Conservation (phyloP, 2,329 filamentous ascomycete genomes). For the Paraphaeosphaeria sporulosa region DNA sequence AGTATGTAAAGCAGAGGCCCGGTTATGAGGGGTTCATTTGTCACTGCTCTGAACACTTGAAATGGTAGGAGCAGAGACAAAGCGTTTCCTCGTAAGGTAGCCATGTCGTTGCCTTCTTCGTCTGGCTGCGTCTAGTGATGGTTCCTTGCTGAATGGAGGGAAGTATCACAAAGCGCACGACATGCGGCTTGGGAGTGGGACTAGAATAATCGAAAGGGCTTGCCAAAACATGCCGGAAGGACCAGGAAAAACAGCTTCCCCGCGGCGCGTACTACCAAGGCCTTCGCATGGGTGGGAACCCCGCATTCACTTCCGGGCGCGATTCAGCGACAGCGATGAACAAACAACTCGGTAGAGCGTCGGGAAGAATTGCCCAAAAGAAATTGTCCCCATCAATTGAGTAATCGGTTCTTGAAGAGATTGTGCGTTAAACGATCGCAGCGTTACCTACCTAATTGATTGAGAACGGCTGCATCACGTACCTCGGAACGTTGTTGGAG, state of each 20-base stretch:
- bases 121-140: too few species aligned
- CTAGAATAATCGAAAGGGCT: not conserved
- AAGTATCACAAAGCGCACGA: too few species aligned
- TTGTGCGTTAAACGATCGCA: not conserved
- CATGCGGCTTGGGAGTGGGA: too few species aligned
- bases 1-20: slow-evolving; percentile 33
- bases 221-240: not conserved
- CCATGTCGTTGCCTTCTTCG: not conserved
- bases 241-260: not conserved
- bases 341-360: not conserved
- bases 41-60: slow-evolving; percentile 5
- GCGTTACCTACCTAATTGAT: too few species aligned
- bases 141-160: too few species aligned
- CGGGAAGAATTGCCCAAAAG: not conserved
- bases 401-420: not conserved
- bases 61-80: not conserved
- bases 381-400: not conserved
- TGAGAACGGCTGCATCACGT: not conserved
- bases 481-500: not conserved
- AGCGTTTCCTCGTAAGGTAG: not conserved
- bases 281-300: not conserved
- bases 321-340: not conserved
- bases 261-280: not conserved
- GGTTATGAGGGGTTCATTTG: slow-evolving; percentile 29
- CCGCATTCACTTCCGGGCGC: not conserved